A percentile compares a stretch with the other conserved stretches of the same genome.
phyloP scores from a whole-genome alignment of 441 rosid species.

The Gossypium lobatum region DNA sequence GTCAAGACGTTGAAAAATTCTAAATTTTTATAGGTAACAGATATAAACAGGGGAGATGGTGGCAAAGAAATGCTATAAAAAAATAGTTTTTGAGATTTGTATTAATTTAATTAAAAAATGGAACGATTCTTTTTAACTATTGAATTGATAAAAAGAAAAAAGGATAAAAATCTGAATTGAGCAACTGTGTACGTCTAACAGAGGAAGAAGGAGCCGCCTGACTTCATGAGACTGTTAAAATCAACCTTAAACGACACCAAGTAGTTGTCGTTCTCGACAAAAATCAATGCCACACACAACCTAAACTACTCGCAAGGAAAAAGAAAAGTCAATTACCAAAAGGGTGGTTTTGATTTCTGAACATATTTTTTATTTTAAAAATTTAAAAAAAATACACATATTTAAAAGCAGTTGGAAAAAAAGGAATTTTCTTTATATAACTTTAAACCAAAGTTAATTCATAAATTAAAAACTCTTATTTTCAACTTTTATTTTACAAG shows the following conservation, averaged over 20 bases:
- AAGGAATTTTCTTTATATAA: no score
- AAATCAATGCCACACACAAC: neutral
- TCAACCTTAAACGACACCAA: neutral
- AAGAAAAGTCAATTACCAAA: no score
- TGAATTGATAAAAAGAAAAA: neutral
- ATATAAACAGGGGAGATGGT: neutral
- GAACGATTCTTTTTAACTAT: neutral
- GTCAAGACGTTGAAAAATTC: constrained; percentile 32
- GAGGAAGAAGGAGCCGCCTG: neutral
- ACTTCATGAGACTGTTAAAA: neutral
- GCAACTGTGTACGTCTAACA: neutral
- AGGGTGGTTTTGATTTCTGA: no score
- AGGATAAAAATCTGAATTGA: neutral
- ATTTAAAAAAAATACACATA: no score
- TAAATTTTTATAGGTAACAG: neutral
- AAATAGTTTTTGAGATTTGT: neutral
- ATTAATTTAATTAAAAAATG: neutral
- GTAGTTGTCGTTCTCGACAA: neutral
- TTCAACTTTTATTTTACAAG: no score
- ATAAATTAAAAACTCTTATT: no score
- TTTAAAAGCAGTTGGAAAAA: no score
- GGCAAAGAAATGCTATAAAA: constrained; percentile 23
- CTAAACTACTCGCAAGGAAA: no score
- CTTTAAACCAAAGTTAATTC: no score
- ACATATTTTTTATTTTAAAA: no score